Conservation (phyloP, 139 green algal species). For the Tetradesmus lagerheimii region DNA sequence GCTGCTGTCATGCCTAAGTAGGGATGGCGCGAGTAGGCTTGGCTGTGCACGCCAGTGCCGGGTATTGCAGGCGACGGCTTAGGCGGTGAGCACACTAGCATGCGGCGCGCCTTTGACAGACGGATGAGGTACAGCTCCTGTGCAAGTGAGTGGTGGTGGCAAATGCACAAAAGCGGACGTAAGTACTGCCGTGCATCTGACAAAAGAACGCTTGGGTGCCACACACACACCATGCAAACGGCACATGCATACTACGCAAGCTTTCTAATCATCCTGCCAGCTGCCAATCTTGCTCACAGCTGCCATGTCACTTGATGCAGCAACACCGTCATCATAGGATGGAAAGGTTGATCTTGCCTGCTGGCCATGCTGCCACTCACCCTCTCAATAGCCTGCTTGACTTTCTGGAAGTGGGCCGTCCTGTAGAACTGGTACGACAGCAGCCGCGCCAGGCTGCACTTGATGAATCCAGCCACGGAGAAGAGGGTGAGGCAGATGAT, state of each 20-base stretch:
- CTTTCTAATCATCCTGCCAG: not conserved
- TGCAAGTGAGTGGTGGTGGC: not conserved
- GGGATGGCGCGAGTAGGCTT: not conserved
- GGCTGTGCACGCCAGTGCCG: not conserved
- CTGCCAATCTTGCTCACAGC: too few relatives aligned
- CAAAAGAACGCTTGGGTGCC: too few relatives aligned
- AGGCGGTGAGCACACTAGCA: not conserved
- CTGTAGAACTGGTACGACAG: conserved; percentile 29
- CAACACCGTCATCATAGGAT: not conserved
- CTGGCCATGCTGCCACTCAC: not conserved
- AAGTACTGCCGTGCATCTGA: too few relatives aligned
- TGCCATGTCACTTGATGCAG: not conserved
- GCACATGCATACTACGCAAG: not conserved
- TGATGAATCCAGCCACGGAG: not conserved
- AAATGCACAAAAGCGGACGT: too few relatives aligned
- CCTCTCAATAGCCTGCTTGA: conserved; percentile 14
- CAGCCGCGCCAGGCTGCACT: conserved; percentile 26
- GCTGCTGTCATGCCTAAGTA: not conserved
- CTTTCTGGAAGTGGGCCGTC: conserved; percentile 27
- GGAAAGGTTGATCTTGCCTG: not conserved
- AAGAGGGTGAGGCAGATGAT: conserved; percentile 20
- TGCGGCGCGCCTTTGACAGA: conserved; percentile 18
- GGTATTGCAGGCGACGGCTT: not conserved
- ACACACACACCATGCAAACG: not conserved
- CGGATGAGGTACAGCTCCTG: conserved; percentile 33